Conservation (phyloP, 176 grass and related monocot species). For the Musa beccarii region DNA sequence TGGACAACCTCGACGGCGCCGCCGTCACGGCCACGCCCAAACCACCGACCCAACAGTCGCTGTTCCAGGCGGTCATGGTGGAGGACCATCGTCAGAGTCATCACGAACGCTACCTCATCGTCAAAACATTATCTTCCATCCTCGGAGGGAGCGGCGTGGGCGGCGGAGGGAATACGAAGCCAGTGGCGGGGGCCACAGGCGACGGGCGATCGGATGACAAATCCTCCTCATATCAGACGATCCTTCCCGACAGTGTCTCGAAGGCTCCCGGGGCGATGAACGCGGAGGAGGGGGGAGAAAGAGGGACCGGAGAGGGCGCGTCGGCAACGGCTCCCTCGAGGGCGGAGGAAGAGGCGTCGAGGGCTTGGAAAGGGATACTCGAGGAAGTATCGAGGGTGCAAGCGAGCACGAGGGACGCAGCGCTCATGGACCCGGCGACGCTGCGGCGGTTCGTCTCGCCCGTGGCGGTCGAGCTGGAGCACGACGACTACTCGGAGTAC, state of each 20-base stretch:
- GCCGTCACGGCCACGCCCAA: slow-evolving; percentile 26
- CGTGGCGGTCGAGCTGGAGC: background rate
- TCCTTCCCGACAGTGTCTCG: slow-evolving; percentile 26
- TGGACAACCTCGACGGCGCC: slow-evolving; percentile 30
- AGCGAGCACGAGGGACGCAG: slow-evolving; percentile 7
- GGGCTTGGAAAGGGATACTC: slow-evolving; percentile 5
- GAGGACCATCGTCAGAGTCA: slow-evolving; percentile 25
- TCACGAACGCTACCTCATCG: background rate
- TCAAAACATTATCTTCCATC: slow-evolving; percentile 41
- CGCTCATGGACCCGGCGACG: slow-evolving; percentile 12
- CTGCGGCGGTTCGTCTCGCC: slow-evolving; percentile 10
- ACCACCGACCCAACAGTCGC: slow-evolving; percentile 2
- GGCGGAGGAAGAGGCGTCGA: slow-evolving; percentile 17
- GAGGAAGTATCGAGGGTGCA: slow-evolving; percentile 9
- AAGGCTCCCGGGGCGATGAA: slow-evolving; percentile 4
- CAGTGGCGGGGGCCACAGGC: slow-evolving; percentile 54
- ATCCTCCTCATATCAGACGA: slow-evolving; percentile 13
- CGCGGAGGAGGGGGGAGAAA: background rate
- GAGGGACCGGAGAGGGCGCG: background rate
- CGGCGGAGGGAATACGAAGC: slow-evolving; percentile 60
- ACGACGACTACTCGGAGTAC: slow-evolving; percentile 16
- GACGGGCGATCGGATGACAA: slow-evolving; percentile 47
- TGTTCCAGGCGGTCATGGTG: slow-evolving; percentile 30
- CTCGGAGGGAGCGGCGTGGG: slow-evolving; percentile 45
- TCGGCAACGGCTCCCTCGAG: background rate